These are phyloP conservation scores for Leonotis leonurus DNA, from an alignment of 257 asterid species.

Conservation along the genomic window DNA sequence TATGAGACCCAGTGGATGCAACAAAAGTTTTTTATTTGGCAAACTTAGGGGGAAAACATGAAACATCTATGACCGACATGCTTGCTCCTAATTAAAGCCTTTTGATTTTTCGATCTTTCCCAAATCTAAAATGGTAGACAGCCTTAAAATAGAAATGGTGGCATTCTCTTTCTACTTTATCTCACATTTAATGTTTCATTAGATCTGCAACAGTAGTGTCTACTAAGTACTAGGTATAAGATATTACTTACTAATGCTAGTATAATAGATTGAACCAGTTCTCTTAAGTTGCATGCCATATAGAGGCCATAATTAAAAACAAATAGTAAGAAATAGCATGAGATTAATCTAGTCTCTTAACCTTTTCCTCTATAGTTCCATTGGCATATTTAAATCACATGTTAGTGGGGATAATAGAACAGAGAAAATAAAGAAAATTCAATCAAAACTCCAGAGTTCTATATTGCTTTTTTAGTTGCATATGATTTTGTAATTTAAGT, in stretches of 20 bases:
- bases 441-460: no score
- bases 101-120: neutral
- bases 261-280: neutral
- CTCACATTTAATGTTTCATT: neutral
- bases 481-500: neutral
- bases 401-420: neutral
- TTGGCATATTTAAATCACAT: neutral
- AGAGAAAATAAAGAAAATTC: neutral
- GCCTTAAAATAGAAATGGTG: neutral
- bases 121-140: neutral
- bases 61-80: neutral
- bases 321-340: neutral
- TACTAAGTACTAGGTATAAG: conserved; percentile 6
- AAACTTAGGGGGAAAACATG: neutral
- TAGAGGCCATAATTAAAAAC: neutral
- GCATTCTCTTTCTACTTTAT: neutral
- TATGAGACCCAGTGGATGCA: neutral
- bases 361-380: neutral
- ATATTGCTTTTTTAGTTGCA: neutral
- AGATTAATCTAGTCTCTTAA: neutral
- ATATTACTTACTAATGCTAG: neutral
- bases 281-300: neutral
- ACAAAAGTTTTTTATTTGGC: neutral
- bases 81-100: neutral
- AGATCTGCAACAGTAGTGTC: neutral